Evolutionary conservation across 306 rosid genomes (phyloP).

Genomic region (Comarum palustre): DNA sequence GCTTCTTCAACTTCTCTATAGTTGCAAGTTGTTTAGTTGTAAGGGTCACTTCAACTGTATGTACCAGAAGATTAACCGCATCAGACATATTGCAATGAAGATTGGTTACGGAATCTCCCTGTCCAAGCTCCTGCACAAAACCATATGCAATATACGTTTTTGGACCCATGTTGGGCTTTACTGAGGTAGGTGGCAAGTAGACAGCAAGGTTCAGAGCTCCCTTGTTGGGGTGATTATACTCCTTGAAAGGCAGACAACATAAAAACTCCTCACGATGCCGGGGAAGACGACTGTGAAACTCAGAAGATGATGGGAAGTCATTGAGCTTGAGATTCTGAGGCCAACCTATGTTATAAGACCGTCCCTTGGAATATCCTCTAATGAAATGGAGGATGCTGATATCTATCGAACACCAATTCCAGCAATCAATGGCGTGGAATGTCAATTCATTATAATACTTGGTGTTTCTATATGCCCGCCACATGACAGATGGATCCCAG

Average conservation of each 20-base stretch:
- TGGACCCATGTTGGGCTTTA: constrained; percentile 88
- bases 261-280: constrained; percentile 77
- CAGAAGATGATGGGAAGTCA: constrained; percentile 79
- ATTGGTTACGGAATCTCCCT: constrained; percentile 89
- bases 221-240: constrained; percentile 62
- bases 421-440: constrained; percentile 72
- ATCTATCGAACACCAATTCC: constrained; percentile 71
- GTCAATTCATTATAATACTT: constrained; percentile 42
- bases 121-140: constrained; percentile 71
- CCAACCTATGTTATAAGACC: constrained; percentile 32
- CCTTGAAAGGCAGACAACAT: constrained; percentile 65
- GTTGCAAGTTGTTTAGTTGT: not conserved
- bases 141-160: constrained; percentile 93
- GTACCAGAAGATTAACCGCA: constrained; percentile 75
- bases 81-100: constrained; percentile 95
- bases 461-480: constrained; percentile 84
- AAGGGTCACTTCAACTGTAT: constrained; percentile 47
- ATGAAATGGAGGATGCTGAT: constrained; percentile 71
- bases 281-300: constrained; percentile 70
- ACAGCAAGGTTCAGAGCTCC: constrained; percentile 59
- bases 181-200: constrained; percentile 15
- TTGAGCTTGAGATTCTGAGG: constrained; percentile 76
- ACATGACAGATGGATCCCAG: constrained; percentile 95
- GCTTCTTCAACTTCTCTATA: constrained; percentile 43
- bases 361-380: constrained; percentile 57